phyloP scores from a whole-genome alignment of 2,329 filamentous ascomycete genomes.

The Colletotrichum shisoi region DNA sequence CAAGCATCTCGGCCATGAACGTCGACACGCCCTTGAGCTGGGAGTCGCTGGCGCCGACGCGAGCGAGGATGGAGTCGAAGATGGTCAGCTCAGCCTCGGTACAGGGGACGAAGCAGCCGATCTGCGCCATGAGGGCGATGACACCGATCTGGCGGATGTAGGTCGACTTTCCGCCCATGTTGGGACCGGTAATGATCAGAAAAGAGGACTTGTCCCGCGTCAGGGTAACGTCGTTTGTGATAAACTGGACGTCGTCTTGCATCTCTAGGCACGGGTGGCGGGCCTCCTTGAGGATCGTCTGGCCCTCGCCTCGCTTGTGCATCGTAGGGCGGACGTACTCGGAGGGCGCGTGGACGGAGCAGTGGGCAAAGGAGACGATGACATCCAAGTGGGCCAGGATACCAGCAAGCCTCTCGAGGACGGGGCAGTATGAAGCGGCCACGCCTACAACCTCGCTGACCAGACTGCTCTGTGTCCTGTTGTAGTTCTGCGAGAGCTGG shows the following conservation, averaged over 20 bases:
- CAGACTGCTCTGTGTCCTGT: slow-evolving; percentile 88
- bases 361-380: slow-evolving; percentile 91
- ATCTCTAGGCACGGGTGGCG: slow-evolving; percentile 98
- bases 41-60: slow-evolving; percentile 93
- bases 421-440: slow-evolving; percentile 91
- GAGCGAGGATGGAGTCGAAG: slow-evolving; percentile 95
- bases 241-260: slow-evolving; percentile 98
- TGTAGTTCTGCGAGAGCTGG: slow-evolving; percentile 92
- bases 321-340: slow-evolving; percentile 92
- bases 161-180: slow-evolving; percentile 99
- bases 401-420: slow-evolving; percentile 86
- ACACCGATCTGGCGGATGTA: slow-evolving; percentile 98
- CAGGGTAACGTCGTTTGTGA: slow-evolving; percentile 93
- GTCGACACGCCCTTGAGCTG: slow-evolving; percentile 98
- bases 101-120: slow-evolving; percentile 95
- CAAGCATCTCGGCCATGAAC: slow-evolving; percentile 99
- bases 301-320: slow-evolving; percentile 84
- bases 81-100: slow-evolving; percentile 89
- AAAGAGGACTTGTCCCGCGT: slow-evolving; percentile 83
- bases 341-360: slow-evolving; percentile 89
- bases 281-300: slow-evolving; percentile 89
- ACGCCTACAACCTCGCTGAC: slow-evolving; percentile 93
- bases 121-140: slow-evolving; percentile 95
- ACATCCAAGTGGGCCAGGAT: slow-evolving; percentile 94
- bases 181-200: slow-evolving; percentile 94